Evolutionary conservation across 2,329 filamentous ascomycete genomes (phyloP).

Genomic region (Penicillium aurantiogriseum): DNA sequence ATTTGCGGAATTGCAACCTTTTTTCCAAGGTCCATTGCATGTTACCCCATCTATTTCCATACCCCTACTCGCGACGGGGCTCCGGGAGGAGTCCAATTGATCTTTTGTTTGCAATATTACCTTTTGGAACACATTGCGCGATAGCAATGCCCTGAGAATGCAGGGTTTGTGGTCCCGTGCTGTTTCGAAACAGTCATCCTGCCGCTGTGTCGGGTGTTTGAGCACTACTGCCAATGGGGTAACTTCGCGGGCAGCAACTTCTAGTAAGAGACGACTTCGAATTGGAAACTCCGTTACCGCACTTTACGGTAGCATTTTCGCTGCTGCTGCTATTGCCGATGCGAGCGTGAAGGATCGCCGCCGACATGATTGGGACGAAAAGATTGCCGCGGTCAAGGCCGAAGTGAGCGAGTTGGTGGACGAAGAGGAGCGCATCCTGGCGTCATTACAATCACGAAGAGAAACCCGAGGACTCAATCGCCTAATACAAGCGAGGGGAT

Average conservation of each 20-base stretch:
- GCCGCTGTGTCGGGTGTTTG: conserved; percentile 44
- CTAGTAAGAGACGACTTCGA: conserved; percentile 39
- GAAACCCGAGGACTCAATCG: conserved; percentile 19
- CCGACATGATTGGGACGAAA: conserved; percentile 42
- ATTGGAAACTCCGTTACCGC: conserved; percentile 45
- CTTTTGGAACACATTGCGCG: not conserved
- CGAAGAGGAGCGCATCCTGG: conserved; percentile 39
- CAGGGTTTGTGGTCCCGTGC: conserved; percentile 46
- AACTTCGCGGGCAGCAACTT: conserved; percentile 35
- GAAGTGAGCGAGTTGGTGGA: conserved; percentile 42
- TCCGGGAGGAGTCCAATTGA: conserved; percentile 19
- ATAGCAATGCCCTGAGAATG: conserved; percentile 42
- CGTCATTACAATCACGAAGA: conserved; percentile 30
- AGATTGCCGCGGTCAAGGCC: conserved; percentile 44
- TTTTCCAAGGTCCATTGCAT: conserved; percentile 7
- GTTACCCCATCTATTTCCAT: conserved; percentile 7
- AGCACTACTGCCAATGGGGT: conserved; percentile 37
- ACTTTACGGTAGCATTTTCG: conserved; percentile 47
- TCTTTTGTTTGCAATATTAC: not conserved
- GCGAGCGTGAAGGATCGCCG: conserved; percentile 41
- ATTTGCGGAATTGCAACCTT: conserved; percentile 14
- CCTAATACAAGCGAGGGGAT: conserved; percentile 24
- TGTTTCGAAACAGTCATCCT: conserved; percentile 38
- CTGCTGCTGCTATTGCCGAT: conserved; percentile 43
- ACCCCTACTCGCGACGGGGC: conserved; percentile 16